These are phyloP conservation scores for Citrus hindsii DNA, from an alignment of 345 rosid genomes.

Conservation along the genomic window DNA sequence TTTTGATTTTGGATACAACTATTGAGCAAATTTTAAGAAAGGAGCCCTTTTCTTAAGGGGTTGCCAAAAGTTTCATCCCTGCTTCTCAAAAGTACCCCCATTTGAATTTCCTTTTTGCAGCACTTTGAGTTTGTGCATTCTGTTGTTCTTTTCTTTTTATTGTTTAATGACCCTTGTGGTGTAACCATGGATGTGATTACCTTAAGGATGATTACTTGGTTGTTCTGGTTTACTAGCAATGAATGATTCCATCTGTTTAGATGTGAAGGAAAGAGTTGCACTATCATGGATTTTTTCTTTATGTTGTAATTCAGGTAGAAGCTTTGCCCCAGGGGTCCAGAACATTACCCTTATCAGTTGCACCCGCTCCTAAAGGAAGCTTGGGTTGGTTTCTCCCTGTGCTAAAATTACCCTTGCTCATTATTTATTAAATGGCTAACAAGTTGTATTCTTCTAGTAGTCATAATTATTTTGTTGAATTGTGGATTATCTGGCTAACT, in stretches of 20 bases:
- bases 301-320: conserved; percentile 31
- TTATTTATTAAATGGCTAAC: neutral
- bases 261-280: neutral
- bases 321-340: conserved; percentile 23
- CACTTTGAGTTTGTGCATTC: conserved; percentile 1
- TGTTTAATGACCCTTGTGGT: neutral
- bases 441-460: neutral
- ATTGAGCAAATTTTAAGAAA: neutral
- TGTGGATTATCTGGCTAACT: neutral
- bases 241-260: neutral
- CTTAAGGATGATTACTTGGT: neutral
- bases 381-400: conserved; percentile 37
- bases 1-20: too few species aligned
- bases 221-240: neutral
- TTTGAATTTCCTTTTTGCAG: neutral
- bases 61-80: neutral
- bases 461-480: neutral
- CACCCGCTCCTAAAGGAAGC: conserved; percentile 18
- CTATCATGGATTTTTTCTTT: neutral
- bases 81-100: neutral
- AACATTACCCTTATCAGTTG: conserved; percentile 28
- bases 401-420: neutral
- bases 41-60: neutral
- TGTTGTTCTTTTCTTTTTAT: neutral
- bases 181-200: neutral